Evolutionary conservation across 805 yeast genomes (phyloP).

Genomic region (Starmerella davenportii): DNA sequence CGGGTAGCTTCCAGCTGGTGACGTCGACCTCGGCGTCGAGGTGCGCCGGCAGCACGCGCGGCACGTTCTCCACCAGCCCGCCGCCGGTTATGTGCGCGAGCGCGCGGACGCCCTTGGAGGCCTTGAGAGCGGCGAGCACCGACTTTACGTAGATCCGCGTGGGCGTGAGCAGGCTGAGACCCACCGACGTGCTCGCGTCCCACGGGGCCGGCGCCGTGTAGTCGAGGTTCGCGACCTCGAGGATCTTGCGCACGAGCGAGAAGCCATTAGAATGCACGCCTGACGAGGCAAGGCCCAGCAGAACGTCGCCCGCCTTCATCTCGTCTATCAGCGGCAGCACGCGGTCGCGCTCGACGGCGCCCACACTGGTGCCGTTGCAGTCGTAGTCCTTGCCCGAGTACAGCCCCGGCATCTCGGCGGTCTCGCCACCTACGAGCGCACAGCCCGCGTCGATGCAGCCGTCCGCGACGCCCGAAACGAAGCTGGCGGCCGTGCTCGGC

Average conservation of each 20-base stretch:
- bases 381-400: constrained; percentile 90
- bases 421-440: constrained; percentile 97
- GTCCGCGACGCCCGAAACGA: constrained; percentile 87
- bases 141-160: constrained; percentile 91
- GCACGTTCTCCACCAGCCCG: constrained; percentile 89
- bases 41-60: constrained; percentile 73
- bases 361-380: constrained; percentile 96
- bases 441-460: constrained; percentile 93
- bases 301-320: constrained; percentile 64
- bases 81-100: constrained; percentile 98
- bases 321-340: constrained; percentile 52
- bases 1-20: constrained; percentile 65
- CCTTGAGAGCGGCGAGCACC: constrained; percentile 45
- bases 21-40: constrained; percentile 71
- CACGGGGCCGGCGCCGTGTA: constrained; percentile 76
- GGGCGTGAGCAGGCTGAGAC: constrained; percentile 73
- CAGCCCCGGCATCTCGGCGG: constrained; percentile 99
- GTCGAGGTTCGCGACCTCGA: constrained; percentile 53
- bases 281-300: constrained; percentile 74
- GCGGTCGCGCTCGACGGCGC: constrained; percentile 66
- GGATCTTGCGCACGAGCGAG: constrained; percentile 80
- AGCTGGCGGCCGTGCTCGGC: constrained; percentile 62
- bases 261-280: constrained; percentile 96
- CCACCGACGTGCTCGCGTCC: constrained; percentile 52
- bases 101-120: constrained; percentile 49